Evolutionary conservation across 2,329 filamentous ascomycete species (phyloP), one percentile per base, ranked within the genome.

Genomic region (Hymenoscyphus fraxineus): DNA sequence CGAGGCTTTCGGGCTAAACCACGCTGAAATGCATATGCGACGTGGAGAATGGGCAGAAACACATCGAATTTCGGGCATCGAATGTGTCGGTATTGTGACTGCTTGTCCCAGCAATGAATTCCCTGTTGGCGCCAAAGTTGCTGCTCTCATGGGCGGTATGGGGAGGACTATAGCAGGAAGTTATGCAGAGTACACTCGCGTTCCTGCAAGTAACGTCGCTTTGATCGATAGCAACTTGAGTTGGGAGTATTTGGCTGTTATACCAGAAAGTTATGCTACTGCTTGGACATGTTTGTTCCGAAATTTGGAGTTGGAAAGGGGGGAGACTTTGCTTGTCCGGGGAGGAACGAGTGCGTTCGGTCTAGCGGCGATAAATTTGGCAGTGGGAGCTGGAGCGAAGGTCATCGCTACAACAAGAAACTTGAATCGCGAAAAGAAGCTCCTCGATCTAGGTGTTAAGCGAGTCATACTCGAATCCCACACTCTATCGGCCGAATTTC

Each of bases 1-100:
- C 13, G 72, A 77, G 56, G 78, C 78, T 0, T 76, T 76, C 22
- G 78, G 78, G 22, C 72, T 77, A 27, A 81, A 80, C 62, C 79
- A 66, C 12, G 64, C 64, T 5, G 66, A 67, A 44, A 64, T 67
- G 19, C 58, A 64, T 44, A 67, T 66, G 55, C 61, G 61, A 40
- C 56, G 62, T 12, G 66, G 66, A 2, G 59, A 66, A 62, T 67
- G 64, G 59, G 41, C 61, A n/a, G 66, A 60, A 40, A 58, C 40
- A n/a, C 59, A 58, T 16, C 27, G 35, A 12, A 55, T 76, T 35
- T 70, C 66, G 16, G 74, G 74, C 13, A 68, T 75, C 19, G 74
- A 76, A 67, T 64, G 61, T 35, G 57, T 66, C 3, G 64, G 66
- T 7, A 2, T 69, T 22, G 66, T 71, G 12, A 63, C 64, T 41